Evolutionary conservation across 1,284 basidiomycete species (phyloP).

Genomic region (Rhodofomes roseus): DNA sequence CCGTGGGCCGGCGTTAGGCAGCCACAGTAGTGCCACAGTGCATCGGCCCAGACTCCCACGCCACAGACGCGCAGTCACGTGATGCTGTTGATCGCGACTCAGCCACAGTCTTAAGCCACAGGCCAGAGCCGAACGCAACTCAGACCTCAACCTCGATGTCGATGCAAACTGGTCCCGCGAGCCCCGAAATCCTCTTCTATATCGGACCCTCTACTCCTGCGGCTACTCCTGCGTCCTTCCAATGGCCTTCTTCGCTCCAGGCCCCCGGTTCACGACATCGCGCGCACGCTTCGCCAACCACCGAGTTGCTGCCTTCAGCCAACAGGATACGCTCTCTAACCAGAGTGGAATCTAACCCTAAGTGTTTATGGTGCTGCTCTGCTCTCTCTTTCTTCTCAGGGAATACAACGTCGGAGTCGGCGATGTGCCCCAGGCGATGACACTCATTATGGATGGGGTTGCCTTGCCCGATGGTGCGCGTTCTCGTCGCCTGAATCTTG

Average conservation of each 20-base stretch:
- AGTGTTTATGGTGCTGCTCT: slow-evolving; percentile 30
- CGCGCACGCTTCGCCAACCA: slow-evolving; percentile 13
- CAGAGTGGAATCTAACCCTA: slow-evolving; percentile 52
- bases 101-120: neutral
- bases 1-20: too few species aligned
- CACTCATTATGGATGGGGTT: slow-evolving; percentile 5
- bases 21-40: too few species aligned
- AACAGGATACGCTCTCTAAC: slow-evolving; percentile 27
- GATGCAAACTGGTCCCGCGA: neutral
- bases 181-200: neutral
- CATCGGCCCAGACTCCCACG: too few species aligned
- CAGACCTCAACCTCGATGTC: slow-evolving; percentile 1
- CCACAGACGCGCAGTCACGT: neutral
- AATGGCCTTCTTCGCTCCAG: slow-evolving; percentile 26
- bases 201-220: neutral
- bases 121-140: neutral
- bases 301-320: slow-evolving; percentile 25
- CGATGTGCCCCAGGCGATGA: slow-evolving; percentile 26
- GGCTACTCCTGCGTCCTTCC: slow-evolving; percentile 10
- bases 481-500: slow-evolving; percentile 16
- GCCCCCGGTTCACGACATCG: slow-evolving; percentile 17
- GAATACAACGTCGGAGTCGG: slow-evolving; percentile 15
- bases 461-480: neutral
- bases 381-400: slow-evolving; percentile 30
- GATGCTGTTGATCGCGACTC: neutral